These are phyloP conservation scores for Capsella bursapastoris DNA, from an alignment of 345 rosid species.

Conservation along the genomic window DNA sequence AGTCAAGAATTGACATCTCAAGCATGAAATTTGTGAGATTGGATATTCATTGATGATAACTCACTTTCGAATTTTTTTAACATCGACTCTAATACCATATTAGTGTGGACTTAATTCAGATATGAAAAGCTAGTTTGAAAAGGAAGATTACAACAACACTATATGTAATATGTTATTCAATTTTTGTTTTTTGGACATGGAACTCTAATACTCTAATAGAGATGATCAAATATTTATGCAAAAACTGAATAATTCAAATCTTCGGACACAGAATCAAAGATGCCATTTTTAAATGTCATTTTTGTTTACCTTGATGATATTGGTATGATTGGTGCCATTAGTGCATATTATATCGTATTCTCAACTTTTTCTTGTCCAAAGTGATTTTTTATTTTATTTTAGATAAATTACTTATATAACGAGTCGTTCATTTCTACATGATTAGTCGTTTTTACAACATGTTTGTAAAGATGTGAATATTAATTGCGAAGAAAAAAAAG, in stretches of 20 bases:
- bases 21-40: too few species aligned
- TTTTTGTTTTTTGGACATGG: too few species aligned
- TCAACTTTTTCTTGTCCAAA: neutral
- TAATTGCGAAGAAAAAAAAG: slow-evolving; percentile 1
- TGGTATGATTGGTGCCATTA: slow-evolving; percentile 25
- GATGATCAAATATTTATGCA: neutral
- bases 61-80: too few species aligned
- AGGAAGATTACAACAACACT: too few species aligned
- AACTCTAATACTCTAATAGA: too few species aligned
- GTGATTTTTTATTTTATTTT: neutral
- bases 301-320: slow-evolving; percentile 11
- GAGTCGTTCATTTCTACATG: slow-evolving; percentile 23
- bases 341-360: slow-evolving; percentile 18
- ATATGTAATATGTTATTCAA: too few species aligned
- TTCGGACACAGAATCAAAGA: slow-evolving; percentile 7
- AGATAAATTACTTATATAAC: neutral
- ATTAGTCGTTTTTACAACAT: slow-evolving; percentile 26
- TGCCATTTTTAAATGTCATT: neutral
- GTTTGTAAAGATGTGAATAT: slow-evolving; percentile 20
- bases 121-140: too few species aligned
- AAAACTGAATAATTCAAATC: slow-evolving; percentile 3
- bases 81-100: too few species aligned
- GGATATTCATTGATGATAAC: too few species aligned
- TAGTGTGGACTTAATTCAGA: too few species aligned
- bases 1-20: too few species aligned